A percentile compares a stretch with the other conserved stretches of the same genome.
Conservation (phyloP, 129 eudicot species). For the Sambucus nigra region DNA sequence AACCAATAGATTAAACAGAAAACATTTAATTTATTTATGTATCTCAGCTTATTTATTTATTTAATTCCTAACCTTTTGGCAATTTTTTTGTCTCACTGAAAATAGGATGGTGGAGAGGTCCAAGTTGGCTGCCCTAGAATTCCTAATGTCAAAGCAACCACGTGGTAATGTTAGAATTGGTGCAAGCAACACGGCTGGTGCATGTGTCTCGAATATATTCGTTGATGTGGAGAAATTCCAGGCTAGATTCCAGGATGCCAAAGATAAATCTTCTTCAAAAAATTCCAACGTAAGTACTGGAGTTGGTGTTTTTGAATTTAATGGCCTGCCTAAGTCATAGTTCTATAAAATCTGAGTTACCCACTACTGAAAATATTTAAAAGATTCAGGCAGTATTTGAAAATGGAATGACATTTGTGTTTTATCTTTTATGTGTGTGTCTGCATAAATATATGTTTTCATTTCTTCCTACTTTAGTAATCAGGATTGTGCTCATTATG, state of each 20-base stretch:
- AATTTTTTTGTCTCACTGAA: not conserved
- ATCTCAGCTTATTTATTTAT: too few species aligned
- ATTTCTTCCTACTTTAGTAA: too few species aligned
- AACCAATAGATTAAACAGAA: too few species aligned
- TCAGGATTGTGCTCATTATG: too few species aligned
- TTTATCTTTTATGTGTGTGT: too few species aligned
- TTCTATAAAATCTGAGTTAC: not conserved
- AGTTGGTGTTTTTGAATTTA: not conserved
- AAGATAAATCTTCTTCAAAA: slow-evolving; percentile 33
- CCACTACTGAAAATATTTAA: too few species aligned
- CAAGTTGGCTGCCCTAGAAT: slow-evolving; percentile 84
- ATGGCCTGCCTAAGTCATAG: not conserved
- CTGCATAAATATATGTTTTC: too few species aligned
- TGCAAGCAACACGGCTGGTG: slow-evolving; percentile 67
- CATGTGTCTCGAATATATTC: slow-evolving; percentile 54
- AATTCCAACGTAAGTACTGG: slow-evolving; percentile 37
- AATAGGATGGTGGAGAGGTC: slow-evolving; percentile 75
- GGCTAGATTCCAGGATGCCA: slow-evolving; percentile 38
- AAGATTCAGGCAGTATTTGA: too few species aligned
- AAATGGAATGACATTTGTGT: not conserved
- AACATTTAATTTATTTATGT: too few species aligned
- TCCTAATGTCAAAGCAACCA: slow-evolving; percentile 88
- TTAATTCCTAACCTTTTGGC: not conserved
- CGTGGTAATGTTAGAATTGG: slow-evolving; percentile 82
- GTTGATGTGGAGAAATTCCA: slow-evolving; percentile 73